phyloP scores from a whole-genome alignment of 2,329 filamentous ascomycete species.

The Seiridium unicorne region DNA sequence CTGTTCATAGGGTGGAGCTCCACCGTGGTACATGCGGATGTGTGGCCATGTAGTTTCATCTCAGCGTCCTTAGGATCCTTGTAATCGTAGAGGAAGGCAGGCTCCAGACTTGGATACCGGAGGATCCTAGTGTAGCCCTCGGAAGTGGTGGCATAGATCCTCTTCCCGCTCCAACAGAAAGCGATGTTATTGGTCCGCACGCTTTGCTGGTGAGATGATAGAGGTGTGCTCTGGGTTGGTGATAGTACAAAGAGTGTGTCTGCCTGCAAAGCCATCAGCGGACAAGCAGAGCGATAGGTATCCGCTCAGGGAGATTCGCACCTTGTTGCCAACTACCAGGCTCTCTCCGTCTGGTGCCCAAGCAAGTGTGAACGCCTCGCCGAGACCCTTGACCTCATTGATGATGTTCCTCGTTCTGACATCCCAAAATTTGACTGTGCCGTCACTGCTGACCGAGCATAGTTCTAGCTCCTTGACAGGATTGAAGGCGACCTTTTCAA shows the following conservation, averaged over 20 bases:
- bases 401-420: conserved; percentile 69
- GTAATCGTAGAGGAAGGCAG: conserved; percentile 48
- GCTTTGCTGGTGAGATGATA: conserved; percentile 59
- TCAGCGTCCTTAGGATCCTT: conserved; percentile 42
- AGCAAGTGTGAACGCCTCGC: conserved; percentile 67
- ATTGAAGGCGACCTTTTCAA: conserved; percentile 78
- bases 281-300: too few relatives aligned
- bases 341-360: conserved; percentile 73
- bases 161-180: conserved; percentile 71
- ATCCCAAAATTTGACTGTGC: conserved; percentile 77
- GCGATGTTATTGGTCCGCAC: conserved; percentile 70
- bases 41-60: conserved; percentile 70
- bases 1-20: conserved; percentile 70
- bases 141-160: conserved; percentile 68
- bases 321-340: conserved; percentile 72
- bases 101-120: conserved; percentile 63
- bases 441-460: conserved; percentile 72
- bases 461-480: conserved; percentile 75
- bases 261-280: conserved; percentile 37
- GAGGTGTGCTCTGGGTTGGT: conserved; percentile 52
- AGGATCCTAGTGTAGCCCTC: conserved; percentile 71
- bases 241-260: conserved; percentile 64
- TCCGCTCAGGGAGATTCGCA: conserved; percentile 29
- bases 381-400: conserved; percentile 66
- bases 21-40: conserved; percentile 66